phyloP scores from a whole-genome alignment of 192 early-diverging fungal species.

The Gaertneriomyces sp. region DNA sequence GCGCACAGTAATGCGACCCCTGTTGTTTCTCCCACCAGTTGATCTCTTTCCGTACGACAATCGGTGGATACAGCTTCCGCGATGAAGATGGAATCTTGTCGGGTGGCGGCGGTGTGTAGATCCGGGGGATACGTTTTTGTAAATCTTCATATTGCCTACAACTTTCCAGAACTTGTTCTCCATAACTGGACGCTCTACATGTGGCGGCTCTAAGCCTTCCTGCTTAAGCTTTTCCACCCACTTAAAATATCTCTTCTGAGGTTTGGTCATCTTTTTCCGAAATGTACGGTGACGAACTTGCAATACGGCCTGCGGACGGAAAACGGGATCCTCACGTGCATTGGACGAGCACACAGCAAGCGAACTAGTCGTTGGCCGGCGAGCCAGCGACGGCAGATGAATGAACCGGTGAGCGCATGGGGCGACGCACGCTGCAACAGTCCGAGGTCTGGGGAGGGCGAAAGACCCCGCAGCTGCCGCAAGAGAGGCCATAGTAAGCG shows the following conservation, averaged over 20 bases:
- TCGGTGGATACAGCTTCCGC: constrained; percentile 75
- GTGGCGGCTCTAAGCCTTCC: constrained; percentile 26
- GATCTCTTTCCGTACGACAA: constrained; percentile 79
- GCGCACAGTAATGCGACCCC: constrained; percentile 84
- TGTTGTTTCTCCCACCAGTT: constrained; percentile 84
- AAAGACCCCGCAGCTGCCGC: too few relatives aligned
- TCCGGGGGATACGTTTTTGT: constrained; percentile 84
- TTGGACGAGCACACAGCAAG: too few relatives aligned
- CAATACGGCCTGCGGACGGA: neutral
- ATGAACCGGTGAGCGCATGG: too few relatives aligned
- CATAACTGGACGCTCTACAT: constrained; percentile 27
- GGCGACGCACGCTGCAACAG: too few relatives aligned
- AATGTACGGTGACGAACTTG: constrained; percentile 43
- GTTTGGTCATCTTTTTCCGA: constrained; percentile 37
- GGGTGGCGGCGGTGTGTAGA: constrained; percentile 78
- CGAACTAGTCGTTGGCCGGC: too few relatives aligned
- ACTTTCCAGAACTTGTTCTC: constrained; percentile 55
- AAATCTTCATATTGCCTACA: constrained; percentile 84
- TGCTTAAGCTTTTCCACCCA: constrained; percentile 29
- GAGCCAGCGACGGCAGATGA: too few relatives aligned
- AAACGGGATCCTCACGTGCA: neutral
- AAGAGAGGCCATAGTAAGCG: too few relatives aligned
- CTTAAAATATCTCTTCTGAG: constrained; percentile 30
- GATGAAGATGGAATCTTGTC: constrained; percentile 81
- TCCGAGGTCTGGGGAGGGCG: too few relatives aligned